These are phyloP conservation scores for Plectosphaerella plurivora DNA, from an alignment of 2,329 filamentous ascomycete species.

Conservation along the genomic window DNA sequence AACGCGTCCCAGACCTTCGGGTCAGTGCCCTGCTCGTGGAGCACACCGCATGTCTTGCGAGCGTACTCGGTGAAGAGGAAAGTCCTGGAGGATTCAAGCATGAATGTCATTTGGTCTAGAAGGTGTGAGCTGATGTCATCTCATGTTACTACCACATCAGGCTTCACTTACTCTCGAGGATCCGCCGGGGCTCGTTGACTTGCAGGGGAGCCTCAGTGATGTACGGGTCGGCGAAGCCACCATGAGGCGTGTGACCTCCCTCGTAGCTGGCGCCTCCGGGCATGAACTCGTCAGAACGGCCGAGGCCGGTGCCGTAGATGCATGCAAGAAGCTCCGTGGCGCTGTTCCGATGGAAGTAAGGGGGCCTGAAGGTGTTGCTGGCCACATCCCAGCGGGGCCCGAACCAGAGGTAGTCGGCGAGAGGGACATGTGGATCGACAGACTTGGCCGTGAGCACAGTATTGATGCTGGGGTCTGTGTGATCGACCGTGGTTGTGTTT, in stretches of 20 bases:
- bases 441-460: constrained; percentile 56
- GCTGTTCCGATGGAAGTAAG: constrained; percentile 61
- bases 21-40: constrained; percentile 32
- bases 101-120: background rate
- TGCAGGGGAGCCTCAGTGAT: background rate
- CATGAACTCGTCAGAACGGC: constrained; percentile 33
- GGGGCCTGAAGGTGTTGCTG: constrained; percentile 52
- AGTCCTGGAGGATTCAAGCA: constrained; percentile 21
- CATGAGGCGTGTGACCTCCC: constrained; percentile 41
- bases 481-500: constrained; percentile 51
- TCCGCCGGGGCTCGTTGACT: background rate
- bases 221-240: constrained; percentile 36
- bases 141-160: background rate
- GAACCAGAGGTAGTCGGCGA: constrained; percentile 60
- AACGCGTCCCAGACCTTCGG: constrained; percentile 50
- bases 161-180: background rate
- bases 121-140: background rate
- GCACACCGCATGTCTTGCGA: constrained; percentile 20
- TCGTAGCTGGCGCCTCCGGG: constrained; percentile 39
- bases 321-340: constrained; percentile 55
- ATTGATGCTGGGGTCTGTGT: constrained; percentile 59
- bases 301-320: constrained; percentile 28
- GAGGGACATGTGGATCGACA: constrained; percentile 44
- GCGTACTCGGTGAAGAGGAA: constrained; percentile 56
- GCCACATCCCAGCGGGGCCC: constrained; percentile 58